Evolutionary conservation across 768 basidiomycete species (phyloP).

Genomic region (Leccinum aurantiacum): DNA sequence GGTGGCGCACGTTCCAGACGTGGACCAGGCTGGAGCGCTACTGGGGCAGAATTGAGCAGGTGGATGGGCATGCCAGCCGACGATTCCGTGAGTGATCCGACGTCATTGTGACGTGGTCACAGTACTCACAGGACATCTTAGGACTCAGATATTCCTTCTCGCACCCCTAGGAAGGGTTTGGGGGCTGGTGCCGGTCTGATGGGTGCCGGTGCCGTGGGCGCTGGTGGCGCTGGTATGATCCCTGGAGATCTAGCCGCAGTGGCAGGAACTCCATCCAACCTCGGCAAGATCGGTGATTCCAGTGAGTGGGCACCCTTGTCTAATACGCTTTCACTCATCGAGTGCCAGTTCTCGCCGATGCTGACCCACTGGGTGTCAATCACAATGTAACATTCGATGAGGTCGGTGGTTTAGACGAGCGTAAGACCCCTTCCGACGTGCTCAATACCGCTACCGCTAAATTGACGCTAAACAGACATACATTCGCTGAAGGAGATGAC

Average conservation of each 20-base stretch:
- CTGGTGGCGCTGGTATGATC: slow-evolving; percentile 55
- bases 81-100: slow-evolving; percentile 55
- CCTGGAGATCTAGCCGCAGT: slow-evolving; percentile 57
- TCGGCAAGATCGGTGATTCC: slow-evolving; percentile 82
- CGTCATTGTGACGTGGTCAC: background rate
- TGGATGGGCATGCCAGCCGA: slow-evolving; percentile 75
- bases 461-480: slow-evolving; percentile 59
- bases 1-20: slow-evolving; percentile 42
- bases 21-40: slow-evolving; percentile 75
- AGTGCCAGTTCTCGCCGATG: slow-evolving; percentile 78
- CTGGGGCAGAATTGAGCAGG: slow-evolving; percentile 70
- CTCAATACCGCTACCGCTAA: slow-evolving; percentile 1
- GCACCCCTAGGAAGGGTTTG: slow-evolving; percentile 69
- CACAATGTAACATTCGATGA: slow-evolving; percentile 94
- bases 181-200: slow-evolving; percentile 54
- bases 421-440: slow-evolving; percentile 42
- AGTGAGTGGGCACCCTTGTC: slow-evolving; percentile 40
- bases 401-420: slow-evolving; percentile 94
- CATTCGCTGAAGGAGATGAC: slow-evolving; percentile 99
- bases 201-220: slow-evolving; percentile 46
- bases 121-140: slow-evolving; percentile 23
- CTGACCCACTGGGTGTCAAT: slow-evolving; percentile 93
- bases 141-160: slow-evolving; percentile 72
- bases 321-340: slow-evolving; percentile 13
- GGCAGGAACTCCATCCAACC: slow-evolving; percentile 79